Evolutionary conservation across 2,329 filamentous ascomycete genomes (phyloP).

Genomic region (Fusarium staphyleae): DNA sequence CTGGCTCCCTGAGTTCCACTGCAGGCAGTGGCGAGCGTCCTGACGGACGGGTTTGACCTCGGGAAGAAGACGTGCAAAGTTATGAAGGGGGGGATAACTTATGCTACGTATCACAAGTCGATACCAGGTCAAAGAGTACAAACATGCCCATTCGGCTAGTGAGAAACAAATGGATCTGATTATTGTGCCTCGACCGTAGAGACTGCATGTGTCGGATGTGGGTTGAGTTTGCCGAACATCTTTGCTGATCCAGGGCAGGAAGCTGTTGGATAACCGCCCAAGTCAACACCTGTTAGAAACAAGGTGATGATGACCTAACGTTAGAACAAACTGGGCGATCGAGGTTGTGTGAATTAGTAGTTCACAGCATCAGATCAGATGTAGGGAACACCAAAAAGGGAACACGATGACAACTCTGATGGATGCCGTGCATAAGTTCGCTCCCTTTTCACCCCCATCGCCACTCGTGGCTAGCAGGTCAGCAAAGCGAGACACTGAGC

Average conservation of each 20-base stretch:
- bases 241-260: too few relatives aligned
- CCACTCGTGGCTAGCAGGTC: constrained; percentile 11
- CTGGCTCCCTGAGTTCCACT: constrained; percentile 29
- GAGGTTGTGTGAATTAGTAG: neutral
- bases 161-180: neutral
- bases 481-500: constrained; percentile 31
- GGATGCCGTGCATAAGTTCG: constrained; percentile 16
- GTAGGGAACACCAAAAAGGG: constrained; percentile 21
- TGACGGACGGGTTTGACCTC: constrained; percentile 3
- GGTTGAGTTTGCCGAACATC: too few relatives aligned
- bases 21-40: constrained; percentile 25
- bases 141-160: neutral
- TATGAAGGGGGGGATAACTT: neutral
- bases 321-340: neutral
- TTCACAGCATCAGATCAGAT: neutral
- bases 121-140: neutral
- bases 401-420: constrained; percentile 14
- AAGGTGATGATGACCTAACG: neutral
- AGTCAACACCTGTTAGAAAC: too few relatives aligned
- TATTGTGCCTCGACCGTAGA: too few relatives aligned
- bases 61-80: constrained; percentile 3
- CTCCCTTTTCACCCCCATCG: constrained; percentile 8
- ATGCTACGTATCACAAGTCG: neutral
- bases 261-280: too few relatives aligned
- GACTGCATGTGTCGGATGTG: too few relatives aligned